A percentile compares a stretch with the other conserved stretches of the same genome.
phyloP scores from a whole-genome alignment of 768 basidiomycete genomes.

The Amanita phalloides region DNA sequence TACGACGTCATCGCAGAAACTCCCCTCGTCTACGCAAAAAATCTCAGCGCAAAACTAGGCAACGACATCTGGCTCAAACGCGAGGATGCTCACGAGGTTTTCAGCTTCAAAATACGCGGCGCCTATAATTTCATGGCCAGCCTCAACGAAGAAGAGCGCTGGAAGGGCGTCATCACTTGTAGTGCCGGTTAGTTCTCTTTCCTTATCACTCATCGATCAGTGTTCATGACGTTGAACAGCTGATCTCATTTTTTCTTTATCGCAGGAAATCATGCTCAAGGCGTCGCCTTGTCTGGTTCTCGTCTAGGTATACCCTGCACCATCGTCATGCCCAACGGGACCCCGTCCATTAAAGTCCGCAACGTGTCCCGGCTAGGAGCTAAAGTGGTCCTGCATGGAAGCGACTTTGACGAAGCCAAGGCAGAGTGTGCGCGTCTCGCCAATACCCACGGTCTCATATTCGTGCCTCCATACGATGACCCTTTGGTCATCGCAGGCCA shows the following conservation, averaged over 20 bases:
- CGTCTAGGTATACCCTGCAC: constrained; percentile 87
- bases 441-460: constrained; percentile 61
- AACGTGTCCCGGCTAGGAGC: constrained; percentile 94
- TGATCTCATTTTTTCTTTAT: constrained; percentile 1
- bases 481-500: constrained; percentile 96
- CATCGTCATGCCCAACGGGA: constrained; percentile 97
- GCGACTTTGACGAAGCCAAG: constrained; percentile 95
- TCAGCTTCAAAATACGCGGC: constrained; percentile 97
- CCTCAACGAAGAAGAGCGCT: constrained; percentile 78
- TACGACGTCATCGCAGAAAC: constrained; percentile 87
- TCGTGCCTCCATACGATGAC: constrained; percentile 96
- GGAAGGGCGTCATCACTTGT: constrained; percentile 97
- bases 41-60: constrained; percentile 79
- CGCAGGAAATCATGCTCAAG: constrained; percentile 95
- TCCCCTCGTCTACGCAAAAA: constrained; percentile 78
- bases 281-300: constrained; percentile 90
- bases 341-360: constrained; percentile 91
- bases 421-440: constrained; percentile 86
- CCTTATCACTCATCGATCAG: constrained; percentile 5
- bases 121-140: constrained; percentile 98
- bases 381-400: constrained; percentile 86
- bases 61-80: constrained; percentile 95
- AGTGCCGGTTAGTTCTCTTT: constrained; percentile 75
- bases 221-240: constrained; percentile 27
- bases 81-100: constrained; percentile 95